These are phyloP conservation scores for Microsporum ferrugineum DNA, from an alignment of 2,329 filamentous ascomycete species.

Conservation along the genomic window DNA sequence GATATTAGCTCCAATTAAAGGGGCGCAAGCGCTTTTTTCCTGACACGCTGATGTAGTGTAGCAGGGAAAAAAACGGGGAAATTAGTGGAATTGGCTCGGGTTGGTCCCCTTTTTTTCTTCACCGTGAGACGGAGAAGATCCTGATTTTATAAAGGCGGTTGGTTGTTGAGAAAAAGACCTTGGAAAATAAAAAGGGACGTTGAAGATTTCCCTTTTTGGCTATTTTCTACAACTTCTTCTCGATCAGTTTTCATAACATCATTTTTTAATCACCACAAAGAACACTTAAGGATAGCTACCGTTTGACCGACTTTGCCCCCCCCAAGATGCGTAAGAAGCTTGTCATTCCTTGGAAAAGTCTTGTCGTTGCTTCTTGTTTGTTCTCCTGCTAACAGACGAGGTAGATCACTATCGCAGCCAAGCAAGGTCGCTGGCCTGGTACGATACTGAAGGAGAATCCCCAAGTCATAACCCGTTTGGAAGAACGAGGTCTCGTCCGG, in stretches of 20 bases:
- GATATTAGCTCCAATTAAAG: background rate
- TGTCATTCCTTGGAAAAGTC: background rate
- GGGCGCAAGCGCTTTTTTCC: background rate
- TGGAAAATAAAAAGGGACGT: background rate
- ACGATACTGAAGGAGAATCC: conserved; percentile 29
- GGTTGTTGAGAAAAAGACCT: background rate
- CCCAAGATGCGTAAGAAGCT: background rate
- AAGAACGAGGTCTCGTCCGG: conserved; percentile 25
- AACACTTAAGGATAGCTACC: background rate
- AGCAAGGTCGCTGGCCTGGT: conserved; percentile 32
- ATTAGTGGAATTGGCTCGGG: background rate
- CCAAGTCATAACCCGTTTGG: conserved; percentile 33
- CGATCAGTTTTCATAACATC: too few relatives aligned
- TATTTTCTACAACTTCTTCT: background rate
- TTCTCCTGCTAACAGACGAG: background rate
- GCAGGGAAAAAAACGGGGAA: background rate
- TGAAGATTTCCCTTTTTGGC: background rate
- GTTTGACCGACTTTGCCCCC: background rate
- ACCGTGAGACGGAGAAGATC: background rate
- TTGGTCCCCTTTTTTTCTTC: background rate
- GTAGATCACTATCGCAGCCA: conserved; percentile 31
- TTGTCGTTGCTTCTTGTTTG: background rate
- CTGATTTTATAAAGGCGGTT: background rate
- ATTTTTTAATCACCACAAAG: too few relatives aligned
- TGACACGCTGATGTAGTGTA: background rate